Evolutionary conservation across 768 basidiomycete genomes (phyloP), one percentile per base, ranked within the genome.

Genomic region (Russula compacta): DNA sequence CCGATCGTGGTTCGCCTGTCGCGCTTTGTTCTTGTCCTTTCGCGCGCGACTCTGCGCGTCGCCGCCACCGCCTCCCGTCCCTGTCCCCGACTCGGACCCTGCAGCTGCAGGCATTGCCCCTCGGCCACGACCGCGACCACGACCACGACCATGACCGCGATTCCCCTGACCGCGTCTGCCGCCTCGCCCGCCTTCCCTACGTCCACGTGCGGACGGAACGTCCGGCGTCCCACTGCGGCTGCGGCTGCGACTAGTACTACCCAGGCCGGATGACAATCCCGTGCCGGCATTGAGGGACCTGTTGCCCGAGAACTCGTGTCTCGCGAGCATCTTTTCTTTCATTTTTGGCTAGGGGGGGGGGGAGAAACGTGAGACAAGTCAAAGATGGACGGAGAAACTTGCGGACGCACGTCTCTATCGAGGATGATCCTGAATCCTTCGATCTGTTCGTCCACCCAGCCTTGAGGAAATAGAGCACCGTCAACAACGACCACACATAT

Each of bases 381-480:
- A 19, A 36, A 15, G 48, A 58, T 33, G n/a, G 47, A 63, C 11
- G 6, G 38, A 12, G 7, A 48, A 9, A n/a, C 7, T 7, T 58
- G 17, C 1, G 24, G 2, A 77, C 88, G 63, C 68, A 95, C 94
- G 68, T 95, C 86, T 66, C 87, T 76, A 59, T 98, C 95, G 60
- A 97, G 71, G 87, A 95, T 92, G 58, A 89, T 84, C 59, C 74
- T 81, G 93, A 93, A 97, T 0, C 93, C 94, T 71, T 97, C 93
- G 32, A 97, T 84, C 69, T 95, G 93, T 66, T 87, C 87, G 68
- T 97, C 84, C 10, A 71, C 75, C 84, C 86, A 89, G 11, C 87
- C 87, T 32, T 54, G 33, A 47, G 55, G 43, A 43, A 17, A 15
- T 29, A 11, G 33, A 29, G 9, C n/a, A n/a, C 24, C 12, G n/a